These are phyloP conservation scores for Trypanosoma theileri DNA, from an alignment of 208 protist species.

Conservation along the genomic window DNA sequence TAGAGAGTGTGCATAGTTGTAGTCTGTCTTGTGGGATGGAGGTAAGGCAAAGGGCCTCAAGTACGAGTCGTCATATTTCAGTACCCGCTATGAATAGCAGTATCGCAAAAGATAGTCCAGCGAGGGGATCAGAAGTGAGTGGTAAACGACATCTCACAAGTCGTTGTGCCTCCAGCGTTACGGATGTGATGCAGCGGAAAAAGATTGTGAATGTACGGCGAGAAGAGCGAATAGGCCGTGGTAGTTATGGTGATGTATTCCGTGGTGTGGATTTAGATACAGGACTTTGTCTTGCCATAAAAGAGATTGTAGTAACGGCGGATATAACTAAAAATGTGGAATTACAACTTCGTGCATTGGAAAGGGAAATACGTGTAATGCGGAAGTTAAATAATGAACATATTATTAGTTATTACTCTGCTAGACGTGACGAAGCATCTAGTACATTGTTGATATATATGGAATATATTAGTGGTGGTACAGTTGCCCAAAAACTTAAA, in stretches of 20 bases:
- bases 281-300: conserved; percentile 73
- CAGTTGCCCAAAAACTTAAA: conserved; percentile 61
- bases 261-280: conserved; percentile 78
- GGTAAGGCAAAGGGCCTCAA: background rate
- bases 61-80: conserved; percentile 9
- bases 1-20: conserved; percentile 75
- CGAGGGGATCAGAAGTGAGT: conserved; percentile 3
- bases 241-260: conserved; percentile 84
- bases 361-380: conserved; percentile 93
- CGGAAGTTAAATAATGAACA: conserved; percentile 88
- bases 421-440: conserved; percentile 45
- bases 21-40: conserved; percentile 59
- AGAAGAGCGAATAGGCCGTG: conserved; percentile 71
- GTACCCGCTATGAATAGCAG: background rate
- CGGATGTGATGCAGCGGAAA: conserved; percentile 22
- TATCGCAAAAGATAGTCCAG: background rate
- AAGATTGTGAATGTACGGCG: conserved; percentile 26
- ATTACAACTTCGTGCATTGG: conserved; percentile 71
- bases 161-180: conserved; percentile 24
- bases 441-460: conserved; percentile 89
- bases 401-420: conserved; percentile 89
- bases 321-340: conserved; percentile 83
- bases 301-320: conserved; percentile 80
- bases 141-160: conserved; percentile 28
- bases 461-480: conserved; percentile 90